Evolutionary conservation across 2,329 filamentous ascomycete species (phyloP).

Genomic region (Trichophyton mentagrophytes): DNA sequence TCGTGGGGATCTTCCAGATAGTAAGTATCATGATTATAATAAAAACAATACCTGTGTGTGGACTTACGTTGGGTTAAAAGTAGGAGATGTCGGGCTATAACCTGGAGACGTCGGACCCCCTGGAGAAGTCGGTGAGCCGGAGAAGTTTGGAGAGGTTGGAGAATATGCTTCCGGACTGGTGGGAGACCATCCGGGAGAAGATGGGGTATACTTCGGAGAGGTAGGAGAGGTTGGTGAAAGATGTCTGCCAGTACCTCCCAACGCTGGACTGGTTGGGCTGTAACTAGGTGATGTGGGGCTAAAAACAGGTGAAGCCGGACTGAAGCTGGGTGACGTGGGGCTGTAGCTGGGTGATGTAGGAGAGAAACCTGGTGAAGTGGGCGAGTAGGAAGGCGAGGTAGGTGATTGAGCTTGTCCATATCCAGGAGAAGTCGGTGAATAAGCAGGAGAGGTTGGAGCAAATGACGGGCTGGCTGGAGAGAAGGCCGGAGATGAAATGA

Average conservation of each 20-base stretch:
- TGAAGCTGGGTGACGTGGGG: slow-evolving; percentile 46
- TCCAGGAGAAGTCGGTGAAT: slow-evolving; percentile 32
- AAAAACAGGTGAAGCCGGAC: slow-evolving; percentile 39
- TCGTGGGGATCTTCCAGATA: slow-evolving; percentile 26
- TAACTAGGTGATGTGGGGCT: slow-evolving; percentile 48
- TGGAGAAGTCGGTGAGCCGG: slow-evolving; percentile 33
- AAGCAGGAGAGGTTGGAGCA: slow-evolving; percentile 52
- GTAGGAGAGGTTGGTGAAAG: slow-evolving; percentile 37
- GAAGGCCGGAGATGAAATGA: slow-evolving; percentile 42
- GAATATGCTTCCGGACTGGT: slow-evolving; percentile 39
- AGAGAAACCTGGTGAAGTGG: slow-evolving; percentile 43
- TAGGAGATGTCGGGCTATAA: slow-evolving; percentile 34
- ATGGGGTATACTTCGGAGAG: slow-evolving; percentile 44
- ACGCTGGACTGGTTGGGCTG: slow-evolving; percentile 42
- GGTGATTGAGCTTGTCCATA: slow-evolving; percentile 57
- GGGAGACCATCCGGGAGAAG: slow-evolving; percentile 40
- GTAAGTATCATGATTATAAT: neutral
- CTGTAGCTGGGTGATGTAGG: slow-evolving; percentile 50
- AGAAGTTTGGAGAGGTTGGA: slow-evolving; percentile 38
- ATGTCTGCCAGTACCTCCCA: slow-evolving; percentile 28
- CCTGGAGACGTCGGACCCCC: slow-evolving; percentile 30
- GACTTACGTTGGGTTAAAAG: slow-evolving; percentile 33
- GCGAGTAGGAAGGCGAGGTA: slow-evolving; percentile 40
- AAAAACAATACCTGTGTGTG: neutral
- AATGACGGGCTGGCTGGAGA: slow-evolving; percentile 44